phyloP scores from a whole-genome alignment of 1,139 yeast genomes.

The Magnusiomyces sp. region DNA sequence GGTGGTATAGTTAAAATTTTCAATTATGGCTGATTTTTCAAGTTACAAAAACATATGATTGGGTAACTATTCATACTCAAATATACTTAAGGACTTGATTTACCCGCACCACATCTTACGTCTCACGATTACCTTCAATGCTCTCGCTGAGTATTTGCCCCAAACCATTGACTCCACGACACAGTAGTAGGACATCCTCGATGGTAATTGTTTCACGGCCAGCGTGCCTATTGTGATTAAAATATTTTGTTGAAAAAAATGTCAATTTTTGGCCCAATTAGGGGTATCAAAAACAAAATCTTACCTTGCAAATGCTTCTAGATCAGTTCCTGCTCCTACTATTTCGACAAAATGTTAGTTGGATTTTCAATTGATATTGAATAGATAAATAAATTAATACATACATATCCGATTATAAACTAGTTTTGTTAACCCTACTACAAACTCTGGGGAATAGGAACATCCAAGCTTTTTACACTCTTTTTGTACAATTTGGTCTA shows the following conservation, averaged over 20 bases:
- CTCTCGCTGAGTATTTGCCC: constrained; percentile 6
- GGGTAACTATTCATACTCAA: too few species aligned
- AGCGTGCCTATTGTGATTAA: constrained; percentile 20
- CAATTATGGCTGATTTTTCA: too few species aligned
- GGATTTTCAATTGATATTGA: not conserved
- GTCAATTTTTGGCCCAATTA: too few species aligned
- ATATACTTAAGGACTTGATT: too few species aligned
- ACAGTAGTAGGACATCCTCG: constrained; percentile 26
- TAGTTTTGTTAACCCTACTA: constrained; percentile 26
- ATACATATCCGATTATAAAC: constrained; percentile 27
- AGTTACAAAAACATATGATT: too few species aligned
- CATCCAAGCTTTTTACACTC: constrained; percentile 20
- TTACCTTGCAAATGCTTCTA: constrained; percentile 24
- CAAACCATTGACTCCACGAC: constrained; percentile 26
- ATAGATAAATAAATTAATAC: not conserved
- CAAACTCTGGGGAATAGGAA: constrained; percentile 25
- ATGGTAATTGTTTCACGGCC: constrained; percentile 22
- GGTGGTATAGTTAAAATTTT: too few species aligned
- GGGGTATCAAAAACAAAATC: constrained; percentile 6
- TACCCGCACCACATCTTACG: too few species aligned
- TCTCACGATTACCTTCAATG: constrained; percentile 8
- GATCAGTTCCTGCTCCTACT: constrained; percentile 22
- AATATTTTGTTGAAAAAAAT: too few species aligned
- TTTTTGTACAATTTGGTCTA: constrained; percentile 25
- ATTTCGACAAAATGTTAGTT: not conserved